Percentiles rank a stretch among this genome's conserved stretches.
These are phyloP conservation scores for Boletus smithii DNA, from an alignment of 1,284 basidiomycete genomes.

Conservation along the genomic window DNA sequence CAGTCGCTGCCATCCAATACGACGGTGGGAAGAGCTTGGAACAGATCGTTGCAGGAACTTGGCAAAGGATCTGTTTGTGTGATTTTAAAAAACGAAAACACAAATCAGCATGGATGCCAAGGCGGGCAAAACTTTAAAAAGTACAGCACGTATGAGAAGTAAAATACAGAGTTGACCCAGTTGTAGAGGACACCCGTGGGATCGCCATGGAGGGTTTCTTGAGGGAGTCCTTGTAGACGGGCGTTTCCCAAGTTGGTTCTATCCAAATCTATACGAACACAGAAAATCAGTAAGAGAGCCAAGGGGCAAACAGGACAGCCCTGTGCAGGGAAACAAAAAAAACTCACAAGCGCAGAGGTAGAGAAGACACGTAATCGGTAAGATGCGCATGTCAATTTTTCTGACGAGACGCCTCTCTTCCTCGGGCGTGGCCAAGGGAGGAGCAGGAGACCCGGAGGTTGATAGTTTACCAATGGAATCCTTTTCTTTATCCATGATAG, in stretches of 20 bases:
- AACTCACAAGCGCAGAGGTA: conserved; percentile 71
- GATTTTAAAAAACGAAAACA: not conserved
- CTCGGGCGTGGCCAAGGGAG: conserved; percentile 25
- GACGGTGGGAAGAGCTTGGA: conserved; percentile 69
- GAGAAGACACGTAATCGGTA: conserved; percentile 68
- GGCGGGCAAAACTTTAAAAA: conserved; percentile 21
- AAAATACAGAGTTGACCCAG: conserved; percentile 74
- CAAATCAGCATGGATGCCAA: conserved; percentile 1
- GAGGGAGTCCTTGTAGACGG: conserved; percentile 64
- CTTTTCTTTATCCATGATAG: conserved; percentile 26
- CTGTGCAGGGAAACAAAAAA: not conserved
- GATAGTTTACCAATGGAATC: not conserved
- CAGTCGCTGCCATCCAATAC: conserved; percentile 60
- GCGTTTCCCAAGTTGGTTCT: conserved; percentile 75
- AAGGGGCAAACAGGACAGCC: not conserved
- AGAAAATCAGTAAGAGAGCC: not conserved
- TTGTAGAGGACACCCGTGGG: conserved; percentile 60
- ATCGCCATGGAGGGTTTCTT: conserved; percentile 64
- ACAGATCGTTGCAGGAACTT: conserved; percentile 62
- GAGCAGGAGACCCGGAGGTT: not conserved
- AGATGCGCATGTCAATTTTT: conserved; percentile 65
- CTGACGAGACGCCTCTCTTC: conserved; percentile 61
- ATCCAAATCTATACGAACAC: conserved; percentile 51
- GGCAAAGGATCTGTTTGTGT: conserved; percentile 55
- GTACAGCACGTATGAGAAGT: conserved; percentile 60